A percentile compares a stretch with the other conserved stretches of the same genome.
phyloP scores from a whole-genome alignment of 1,139 yeast genomes.

The Citeromyces hawaiiensis region DNA sequence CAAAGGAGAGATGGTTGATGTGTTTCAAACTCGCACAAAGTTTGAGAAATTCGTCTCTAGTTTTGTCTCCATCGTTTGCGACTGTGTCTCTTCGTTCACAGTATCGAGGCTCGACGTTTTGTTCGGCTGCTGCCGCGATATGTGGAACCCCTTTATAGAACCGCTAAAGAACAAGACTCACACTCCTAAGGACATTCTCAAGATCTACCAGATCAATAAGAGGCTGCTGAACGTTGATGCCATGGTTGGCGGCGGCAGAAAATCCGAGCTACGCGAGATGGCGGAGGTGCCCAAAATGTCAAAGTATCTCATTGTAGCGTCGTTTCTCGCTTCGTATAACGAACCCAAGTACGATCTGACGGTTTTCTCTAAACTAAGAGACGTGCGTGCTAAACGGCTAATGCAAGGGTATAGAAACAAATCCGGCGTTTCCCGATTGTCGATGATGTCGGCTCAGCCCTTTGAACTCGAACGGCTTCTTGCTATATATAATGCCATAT shows the following conservation, averaged over 20 bases:
- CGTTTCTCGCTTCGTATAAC: slow-evolving; percentile 34
- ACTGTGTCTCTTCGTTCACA: slow-evolving; percentile 3
- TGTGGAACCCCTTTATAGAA: not conserved
- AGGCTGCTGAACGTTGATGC: slow-evolving; percentile 1
- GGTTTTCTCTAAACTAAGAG: slow-evolving; percentile 14
- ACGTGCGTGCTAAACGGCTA: slow-evolving; percentile 10
- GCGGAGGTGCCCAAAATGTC: slow-evolving; percentile 34
- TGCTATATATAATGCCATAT: slow-evolving; percentile 37
- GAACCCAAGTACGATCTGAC: slow-evolving; percentile 4
- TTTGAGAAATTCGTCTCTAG: slow-evolving; percentile 9
- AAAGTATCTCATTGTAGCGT: slow-evolving; percentile 35
- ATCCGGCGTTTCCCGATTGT: slow-evolving; percentile 21
- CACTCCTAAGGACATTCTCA: not conserved
- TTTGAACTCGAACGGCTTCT: slow-evolving; percentile 38
- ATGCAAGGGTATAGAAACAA: slow-evolving; percentile 10
- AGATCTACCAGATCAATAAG: not conserved
- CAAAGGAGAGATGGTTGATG: slow-evolving; percentile 1
- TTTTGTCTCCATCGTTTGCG: slow-evolving; percentile 12
- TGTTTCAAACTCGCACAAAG: slow-evolving; percentile 3
- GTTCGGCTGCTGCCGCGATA: not conserved
- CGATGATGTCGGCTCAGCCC: slow-evolving; percentile 31
- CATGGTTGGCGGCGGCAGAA: slow-evolving; percentile 6
- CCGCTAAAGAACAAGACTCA: not conserved
- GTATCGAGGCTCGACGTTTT: not conserved
- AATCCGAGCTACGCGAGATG: slow-evolving; percentile 4